phyloP scores from a whole-genome alignment of 148 eudicot species.

The Agrostemma githago region DNA sequence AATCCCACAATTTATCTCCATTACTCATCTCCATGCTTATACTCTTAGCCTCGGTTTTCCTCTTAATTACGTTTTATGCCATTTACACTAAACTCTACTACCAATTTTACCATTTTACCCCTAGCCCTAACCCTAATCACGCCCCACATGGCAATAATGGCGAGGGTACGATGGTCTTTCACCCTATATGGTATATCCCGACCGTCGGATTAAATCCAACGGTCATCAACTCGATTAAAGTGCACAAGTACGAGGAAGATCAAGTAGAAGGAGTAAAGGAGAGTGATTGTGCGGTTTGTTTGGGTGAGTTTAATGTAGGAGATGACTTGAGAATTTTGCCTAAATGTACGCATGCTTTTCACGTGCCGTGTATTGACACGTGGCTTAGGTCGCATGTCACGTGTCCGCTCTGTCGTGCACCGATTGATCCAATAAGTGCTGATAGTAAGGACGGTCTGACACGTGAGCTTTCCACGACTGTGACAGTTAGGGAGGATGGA shows the following conservation, averaged over 20 bases:
- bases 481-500: not conserved
- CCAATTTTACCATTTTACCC: slow-evolving; percentile 7
- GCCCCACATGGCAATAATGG: not conserved
- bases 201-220: slow-evolving; percentile 58
- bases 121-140: not conserved
- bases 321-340: slow-evolving; percentile 60
- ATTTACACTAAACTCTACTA: slow-evolving; percentile 36
- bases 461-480: slow-evolving; percentile 1
- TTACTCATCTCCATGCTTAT: slow-evolving; percentile 34
- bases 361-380: slow-evolving; percentile 69
- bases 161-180: slow-evolving; percentile 37
- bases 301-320: slow-evolving; percentile 53
- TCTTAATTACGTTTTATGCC: slow-evolving; percentile 30
- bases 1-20: slow-evolving; percentile 24
- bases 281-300: slow-evolving; percentile 66
- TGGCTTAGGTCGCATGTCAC: slow-evolving; percentile 74
- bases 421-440: slow-evolving; percentile 23
- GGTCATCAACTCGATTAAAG: slow-evolving; percentile 39
- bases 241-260: slow-evolving; percentile 35
- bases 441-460: not conserved
- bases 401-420: slow-evolving; percentile 73
- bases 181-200: slow-evolving; percentile 61
- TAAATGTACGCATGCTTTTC: slow-evolving; percentile 71
- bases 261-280: slow-evolving; percentile 26
- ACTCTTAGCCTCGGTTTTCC: slow-evolving; percentile 29